Conservation (phyloP, 345 rosid genomes). For the Hibiscus trionum region DNA sequence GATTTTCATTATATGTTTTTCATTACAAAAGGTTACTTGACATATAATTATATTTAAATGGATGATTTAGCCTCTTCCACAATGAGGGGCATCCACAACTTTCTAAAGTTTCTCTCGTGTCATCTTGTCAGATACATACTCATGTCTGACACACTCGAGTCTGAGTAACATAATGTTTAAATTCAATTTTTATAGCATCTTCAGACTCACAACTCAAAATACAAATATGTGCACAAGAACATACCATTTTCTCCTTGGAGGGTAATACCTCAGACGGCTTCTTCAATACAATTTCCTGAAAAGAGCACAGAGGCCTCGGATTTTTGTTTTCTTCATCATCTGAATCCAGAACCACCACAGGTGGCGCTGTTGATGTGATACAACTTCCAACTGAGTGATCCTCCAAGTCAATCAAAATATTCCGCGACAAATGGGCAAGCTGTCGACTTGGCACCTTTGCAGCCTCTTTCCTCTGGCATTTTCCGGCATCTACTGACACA, state of each 20-base stretch:
- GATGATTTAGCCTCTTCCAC: too few relatives aligned
- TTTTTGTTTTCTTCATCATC: constrained; percentile 54
- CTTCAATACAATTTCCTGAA: constrained; percentile 11
- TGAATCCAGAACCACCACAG: constrained; percentile 56
- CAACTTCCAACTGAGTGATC: constrained; percentile 27
- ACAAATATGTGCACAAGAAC: background rate
- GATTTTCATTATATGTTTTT: too few relatives aligned
- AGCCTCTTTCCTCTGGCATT: constrained; percentile 14
- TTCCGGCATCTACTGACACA: constrained; percentile 14
- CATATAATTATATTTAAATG: too few relatives aligned
- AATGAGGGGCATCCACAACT: too few relatives aligned
- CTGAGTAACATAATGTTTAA: too few relatives aligned
- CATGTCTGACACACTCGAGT: too few relatives aligned
- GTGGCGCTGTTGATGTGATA: constrained; percentile 15
- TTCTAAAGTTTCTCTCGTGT: too few relatives aligned
- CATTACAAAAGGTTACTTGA: too few relatives aligned
- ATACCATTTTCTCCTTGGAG: constrained; percentile 11
- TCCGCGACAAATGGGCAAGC: constrained; percentile 8
- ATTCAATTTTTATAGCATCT: background rate
- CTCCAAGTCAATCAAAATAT: constrained; percentile 37
- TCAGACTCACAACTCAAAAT: background rate
- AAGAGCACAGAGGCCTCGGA: background rate
- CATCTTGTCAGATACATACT: too few relatives aligned
- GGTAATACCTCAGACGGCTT: constrained; percentile 29
- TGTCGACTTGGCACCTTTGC: constrained; percentile 15